Base-by-base conservation (phyloP, 306 rosid species). In the Dryas alaskensis region DNA sequence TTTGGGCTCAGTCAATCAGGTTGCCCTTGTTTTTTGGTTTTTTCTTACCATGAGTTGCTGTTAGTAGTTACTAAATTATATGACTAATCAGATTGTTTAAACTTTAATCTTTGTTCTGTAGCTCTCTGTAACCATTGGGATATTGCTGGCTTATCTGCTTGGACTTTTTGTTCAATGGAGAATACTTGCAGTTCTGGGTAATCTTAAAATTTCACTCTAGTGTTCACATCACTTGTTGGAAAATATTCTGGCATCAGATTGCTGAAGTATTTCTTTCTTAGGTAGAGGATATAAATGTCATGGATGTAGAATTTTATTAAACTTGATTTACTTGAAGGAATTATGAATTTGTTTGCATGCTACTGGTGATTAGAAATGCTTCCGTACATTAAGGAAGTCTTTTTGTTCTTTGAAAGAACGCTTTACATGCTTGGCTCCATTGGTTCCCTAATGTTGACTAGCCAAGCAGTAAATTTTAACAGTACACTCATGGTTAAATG, bases 91-190 rank as follows among this genome's bases (percentile, higher is more conserved):
- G 47, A 45, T 46, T 13, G 19, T 47, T 44, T 65, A 39, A 52
- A 72, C 37, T 77, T 12, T 63, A 51, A 69, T 47, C 68, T 5
- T 67, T 73, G 31, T 78, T 75, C 40, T 77, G 74, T 67, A 94
- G 99, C 99, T 92, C 60, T 86, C 99, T 64, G 95, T 94, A 81
- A 94, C 99, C 65, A 67, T 84, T 72, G 99, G 97, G 79, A 94
- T 92, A 75, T 68, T 94, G 97, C 81, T 94, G 82, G 95, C 97
- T 79, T 94, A 92, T 86, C 74, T 92, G 84, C 89, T 94, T 43
- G 99, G 99, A 68, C 85, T 94, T 74, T 94, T 94, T 82, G 96
- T 92, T 80, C 72, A 81, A 7, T 94, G 99, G 99, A 89, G 99
- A 90, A 51, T 87, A 77, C 99, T 94, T 42, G 99, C 99, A 71